Base-by-base conservation (phyloP, 2,329 filamentous ascomycete genomes). In the Aspergillus eucalypticola region DNA sequence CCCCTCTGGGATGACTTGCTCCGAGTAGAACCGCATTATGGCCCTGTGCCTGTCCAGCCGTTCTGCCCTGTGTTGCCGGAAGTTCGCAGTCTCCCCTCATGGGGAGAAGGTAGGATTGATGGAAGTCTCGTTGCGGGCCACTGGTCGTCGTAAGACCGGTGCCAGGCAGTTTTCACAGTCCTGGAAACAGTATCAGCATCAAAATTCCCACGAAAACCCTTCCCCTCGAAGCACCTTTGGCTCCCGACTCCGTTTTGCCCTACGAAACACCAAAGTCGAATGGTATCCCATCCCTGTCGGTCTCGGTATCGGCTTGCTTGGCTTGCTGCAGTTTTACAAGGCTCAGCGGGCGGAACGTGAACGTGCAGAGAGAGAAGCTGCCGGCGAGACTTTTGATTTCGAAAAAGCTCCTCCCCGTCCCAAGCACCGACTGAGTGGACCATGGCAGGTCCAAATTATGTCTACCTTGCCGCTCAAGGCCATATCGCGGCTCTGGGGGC, bases 401-500 rank as follows among this genome's bases (percentile, higher is more conserved):
- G 71, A 70, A 25, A 71, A 69, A 21, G 75, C 77, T 46, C 83
- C 83, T 38, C 82, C 79, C 63, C 80, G 86, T 63, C 80, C 84
- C 51, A 84, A 88, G 60, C 87, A 96, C 70, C 84, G 90, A 39
- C 92, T 91, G 2, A 90, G 91, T 59, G 93, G 93, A 25, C 92
- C 93, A 75, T 96, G 93, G 91, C 91, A 94, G 72, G 91, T 97
- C 54, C 90, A 93, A 73, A 86, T 97, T 74, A 96, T 97, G 90
- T 96, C 92, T 7, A 96, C 92, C 2, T 81, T 97, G 61, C 93
- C 93, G 35, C 82, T 97, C 63, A 97, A 97, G 79, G 92, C 91
- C 38, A 84, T 97, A 48, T 96, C 92, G 35, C 86, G 93, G 50
- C 73, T 96, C 64, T 97, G 93, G 93, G 93, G 93, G 39, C 86